phyloP scores from a whole-genome alignment of 2,329 filamentous ascomycete species.

The Hypoxylon sp. region DNA sequence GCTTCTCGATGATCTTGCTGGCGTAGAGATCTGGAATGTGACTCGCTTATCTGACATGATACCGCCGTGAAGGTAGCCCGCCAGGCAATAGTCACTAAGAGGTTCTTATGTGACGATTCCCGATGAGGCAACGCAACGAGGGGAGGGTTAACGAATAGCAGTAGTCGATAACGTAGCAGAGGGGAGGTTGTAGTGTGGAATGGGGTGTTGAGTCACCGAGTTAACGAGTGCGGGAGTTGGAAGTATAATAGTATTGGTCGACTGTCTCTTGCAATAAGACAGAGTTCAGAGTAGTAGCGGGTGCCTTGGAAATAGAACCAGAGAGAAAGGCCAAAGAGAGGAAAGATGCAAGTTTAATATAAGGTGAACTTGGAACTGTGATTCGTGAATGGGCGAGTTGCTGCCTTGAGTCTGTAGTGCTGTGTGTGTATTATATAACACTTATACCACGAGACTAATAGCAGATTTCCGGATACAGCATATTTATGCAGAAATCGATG shows the following conservation, averaged over 20 bases:
- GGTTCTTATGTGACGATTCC: slow-evolving; percentile 21
- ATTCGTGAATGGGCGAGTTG: slow-evolving; percentile 37
- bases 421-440: slow-evolving; percentile 33
- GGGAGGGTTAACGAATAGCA: slow-evolving; percentile 8
- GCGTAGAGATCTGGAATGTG: slow-evolving; percentile 32
- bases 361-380: slow-evolving; percentile 23
- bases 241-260: not conserved
- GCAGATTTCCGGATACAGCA: slow-evolving; percentile 22
- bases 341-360: slow-evolving; percentile 34
- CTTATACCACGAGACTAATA: slow-evolving; percentile 27
- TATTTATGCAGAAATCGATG: slow-evolving; percentile 34
- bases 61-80: slow-evolving; percentile 11
- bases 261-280: not conserved
- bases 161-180: slow-evolving; percentile 7
- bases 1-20: slow-evolving; percentile 21
- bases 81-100: slow-evolving; percentile 9
- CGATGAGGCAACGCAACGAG: slow-evolving; percentile 9
- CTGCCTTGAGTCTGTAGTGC: slow-evolving; percentile 31
- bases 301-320: slow-evolving; percentile 18
- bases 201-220: slow-evolving; percentile 7
- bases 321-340: slow-evolving; percentile 23
- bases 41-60: slow-evolving; percentile 41
- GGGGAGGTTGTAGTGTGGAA: slow-evolving; percentile 10
- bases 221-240: not conserved
- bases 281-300: slow-evolving; percentile 3